Evolutionary conservation across 306 rosid genomes (phyloP).

Genomic region (Corylus heterophylla): DNA sequence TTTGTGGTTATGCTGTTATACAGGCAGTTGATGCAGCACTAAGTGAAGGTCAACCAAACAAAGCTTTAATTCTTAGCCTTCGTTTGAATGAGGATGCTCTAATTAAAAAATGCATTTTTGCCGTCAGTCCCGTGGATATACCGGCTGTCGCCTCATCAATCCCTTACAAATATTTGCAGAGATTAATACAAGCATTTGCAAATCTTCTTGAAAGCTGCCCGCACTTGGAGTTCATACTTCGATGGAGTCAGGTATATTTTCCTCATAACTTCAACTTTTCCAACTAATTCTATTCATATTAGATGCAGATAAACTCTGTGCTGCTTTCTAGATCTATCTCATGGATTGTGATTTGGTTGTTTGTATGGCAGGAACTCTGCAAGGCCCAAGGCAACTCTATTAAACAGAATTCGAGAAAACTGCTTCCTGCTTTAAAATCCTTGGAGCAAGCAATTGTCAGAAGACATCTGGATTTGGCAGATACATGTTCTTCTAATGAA

Average conservation of each 20-base stretch:
- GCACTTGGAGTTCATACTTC: conserved; percentile 85
- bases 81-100: conserved; percentile 72
- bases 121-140: conserved; percentile 64
- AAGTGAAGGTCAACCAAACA: conserved; percentile 57
- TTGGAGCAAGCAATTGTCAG: conserved; percentile 75
- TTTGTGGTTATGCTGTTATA: conserved; percentile 24
- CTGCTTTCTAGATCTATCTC: conserved; percentile 15
- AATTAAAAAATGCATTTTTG: conserved; percentile 75
- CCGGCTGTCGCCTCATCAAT: conserved; percentile 59
- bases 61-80: conserved; percentile 85
- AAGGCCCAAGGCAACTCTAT: conserved; percentile 74
- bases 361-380: conserved; percentile 73
- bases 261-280: neutral
- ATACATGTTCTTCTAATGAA: conserved; percentile 88
- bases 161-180: conserved; percentile 73
- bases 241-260: conserved; percentile 76
- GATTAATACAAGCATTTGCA: conserved; percentile 79
- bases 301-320: neutral
- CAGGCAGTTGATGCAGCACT: conserved; percentile 91
- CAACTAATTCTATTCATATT: neutral
- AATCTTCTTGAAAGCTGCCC: conserved; percentile 80
- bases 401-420: conserved; percentile 66
- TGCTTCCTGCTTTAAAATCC: conserved; percentile 82
- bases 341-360: conserved; percentile 23
- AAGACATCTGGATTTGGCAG: conserved; percentile 84